phyloP scores from a whole-genome alignment of 2,329 filamentous ascomycete species.

The Pseudophaeomoniella oleicola region DNA sequence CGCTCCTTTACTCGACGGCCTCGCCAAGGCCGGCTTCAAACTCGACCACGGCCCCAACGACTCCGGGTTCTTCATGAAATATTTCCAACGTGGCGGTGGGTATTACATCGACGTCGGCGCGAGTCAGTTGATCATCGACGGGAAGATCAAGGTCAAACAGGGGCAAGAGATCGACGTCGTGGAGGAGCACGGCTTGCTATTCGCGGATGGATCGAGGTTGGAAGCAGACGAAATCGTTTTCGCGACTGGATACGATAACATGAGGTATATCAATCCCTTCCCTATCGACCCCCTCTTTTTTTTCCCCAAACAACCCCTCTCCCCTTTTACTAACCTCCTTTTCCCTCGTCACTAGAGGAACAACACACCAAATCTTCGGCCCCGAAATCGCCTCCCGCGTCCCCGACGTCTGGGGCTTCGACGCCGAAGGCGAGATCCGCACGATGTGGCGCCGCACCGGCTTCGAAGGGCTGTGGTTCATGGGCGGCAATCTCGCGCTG shows the following conservation, averaged over 20 bases:
- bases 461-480: conserved; percentile 53
- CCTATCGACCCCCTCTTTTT: background rate
- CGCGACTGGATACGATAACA: conserved; percentile 48
- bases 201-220: conserved; percentile 43
- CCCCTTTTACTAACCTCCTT: background rate
- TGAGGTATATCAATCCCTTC: conserved; percentile 35
- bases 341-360: conserved; percentile 19
- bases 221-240: conserved; percentile 52
- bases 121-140: conserved; percentile 45
- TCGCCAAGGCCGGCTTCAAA: conserved; percentile 45
- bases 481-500: conserved; percentile 50
- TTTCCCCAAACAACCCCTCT: background rate
- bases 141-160: conserved; percentile 51
- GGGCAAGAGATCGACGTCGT: conserved; percentile 39
- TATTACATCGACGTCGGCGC: conserved; percentile 59
- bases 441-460: conserved; percentile 47
- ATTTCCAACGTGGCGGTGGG: conserved; percentile 50
- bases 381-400: conserved; percentile 45
- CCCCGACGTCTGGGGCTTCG: conserved; percentile 47
- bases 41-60: conserved; percentile 43
- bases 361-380: conserved; percentile 45
- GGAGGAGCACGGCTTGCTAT: conserved; percentile 27
- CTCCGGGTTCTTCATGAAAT: conserved; percentile 46
- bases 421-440: conserved; percentile 39
- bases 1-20: conserved; percentile 29